Conservation (phyloP, 305 asterid genomes). For the Fraxinus dipetala region DNA sequence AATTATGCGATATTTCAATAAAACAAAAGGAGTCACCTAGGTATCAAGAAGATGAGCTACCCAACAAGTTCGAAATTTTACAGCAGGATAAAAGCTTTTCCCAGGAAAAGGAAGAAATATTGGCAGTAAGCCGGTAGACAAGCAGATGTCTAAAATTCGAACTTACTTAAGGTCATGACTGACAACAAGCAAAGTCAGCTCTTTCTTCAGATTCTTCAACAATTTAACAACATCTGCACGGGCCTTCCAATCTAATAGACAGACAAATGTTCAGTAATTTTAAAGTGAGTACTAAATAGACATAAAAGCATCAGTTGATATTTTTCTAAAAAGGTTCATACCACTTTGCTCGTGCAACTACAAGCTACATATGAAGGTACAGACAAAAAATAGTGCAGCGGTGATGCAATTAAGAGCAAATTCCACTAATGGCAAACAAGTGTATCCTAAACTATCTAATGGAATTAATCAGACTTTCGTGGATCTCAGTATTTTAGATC, state of each 20-base stretch:
- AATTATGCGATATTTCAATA: neutral
- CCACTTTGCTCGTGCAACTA: neutral
- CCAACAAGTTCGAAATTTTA: neutral
- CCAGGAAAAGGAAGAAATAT: neutral
- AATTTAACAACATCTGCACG: conserved; percentile 86
- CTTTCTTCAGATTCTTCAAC: conserved; percentile 72
- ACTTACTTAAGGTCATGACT: conserved; percentile 94
- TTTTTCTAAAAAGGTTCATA: neutral
- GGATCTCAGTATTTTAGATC: neutral
- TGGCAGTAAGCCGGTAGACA: conserved; percentile 8
- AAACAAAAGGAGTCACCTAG: neutral
- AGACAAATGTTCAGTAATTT: conserved; percentile 15
- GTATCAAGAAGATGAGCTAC: conserved; percentile 5
- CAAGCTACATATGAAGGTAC: neutral
- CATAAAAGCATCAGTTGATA: conserved; percentile 9
- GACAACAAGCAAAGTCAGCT: conserved; percentile 79
- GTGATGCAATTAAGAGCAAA: neutral
- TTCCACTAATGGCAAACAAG: neutral
- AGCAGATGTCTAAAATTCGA: conserved; percentile 17
- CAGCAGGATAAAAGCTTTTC: neutral
- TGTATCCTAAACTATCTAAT: neutral
- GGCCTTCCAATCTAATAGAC: conserved; percentile 85
- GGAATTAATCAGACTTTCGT: neutral
- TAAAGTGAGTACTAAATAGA: conserved; percentile 10
- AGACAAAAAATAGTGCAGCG: neutral